These are phyloP conservation scores for Neckera pumila DNA, from an alignment of 225 moss, liverwort and hornwort species.

Conservation along the genomic window DNA sequence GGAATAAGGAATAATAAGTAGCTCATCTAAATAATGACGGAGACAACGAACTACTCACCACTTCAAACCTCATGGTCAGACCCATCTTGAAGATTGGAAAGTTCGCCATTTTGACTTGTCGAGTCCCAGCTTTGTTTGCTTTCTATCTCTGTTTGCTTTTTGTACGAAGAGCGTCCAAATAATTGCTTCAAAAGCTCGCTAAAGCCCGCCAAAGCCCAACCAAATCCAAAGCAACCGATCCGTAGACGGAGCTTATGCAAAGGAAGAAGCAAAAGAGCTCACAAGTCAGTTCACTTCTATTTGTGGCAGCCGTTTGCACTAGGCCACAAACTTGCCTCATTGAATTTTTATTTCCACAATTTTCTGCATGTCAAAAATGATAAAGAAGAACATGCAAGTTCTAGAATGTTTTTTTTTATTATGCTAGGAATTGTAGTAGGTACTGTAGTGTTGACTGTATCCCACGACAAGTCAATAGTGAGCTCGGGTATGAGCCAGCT, in stretches of 20 bases:
- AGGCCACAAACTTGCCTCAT: neutral
- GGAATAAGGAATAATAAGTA: neutral
- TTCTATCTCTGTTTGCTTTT: neutral
- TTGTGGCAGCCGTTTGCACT: neutral
- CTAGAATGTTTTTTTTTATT: neutral
- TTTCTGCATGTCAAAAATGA: neutral
- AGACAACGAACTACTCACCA: neutral
- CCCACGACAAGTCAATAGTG: neutral
- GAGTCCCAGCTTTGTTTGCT: neutral
- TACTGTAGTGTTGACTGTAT: neutral
- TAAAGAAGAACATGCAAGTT: neutral
- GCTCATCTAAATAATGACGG: neutral
- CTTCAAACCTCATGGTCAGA: neutral
- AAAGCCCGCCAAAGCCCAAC: too few species aligned
- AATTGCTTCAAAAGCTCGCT: neutral
- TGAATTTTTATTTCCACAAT: neutral
- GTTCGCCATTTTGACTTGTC: neutral
- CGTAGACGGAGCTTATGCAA: too few species aligned
- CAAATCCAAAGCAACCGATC: too few species aligned
- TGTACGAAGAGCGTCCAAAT: neutral
- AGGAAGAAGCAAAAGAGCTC: neutral
- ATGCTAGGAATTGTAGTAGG: neutral
- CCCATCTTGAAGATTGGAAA: neutral
- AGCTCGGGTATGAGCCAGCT: neutral
- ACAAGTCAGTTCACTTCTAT: too few species aligned